Conservation (phyloP, 805 yeast species). For the Saccharomyces cerevisiae region DNA sequence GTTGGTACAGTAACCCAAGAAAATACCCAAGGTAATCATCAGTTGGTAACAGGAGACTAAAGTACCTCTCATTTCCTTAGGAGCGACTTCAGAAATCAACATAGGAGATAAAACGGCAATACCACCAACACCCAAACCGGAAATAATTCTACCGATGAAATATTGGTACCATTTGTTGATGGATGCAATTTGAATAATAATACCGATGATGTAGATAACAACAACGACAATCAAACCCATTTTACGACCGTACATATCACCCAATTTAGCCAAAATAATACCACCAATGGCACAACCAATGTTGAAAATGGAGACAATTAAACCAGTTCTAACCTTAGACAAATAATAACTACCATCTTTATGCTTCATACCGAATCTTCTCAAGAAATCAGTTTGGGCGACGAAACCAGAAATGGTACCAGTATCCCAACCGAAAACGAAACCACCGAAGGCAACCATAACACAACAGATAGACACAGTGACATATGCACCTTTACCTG, state of each 20-base stretch:
- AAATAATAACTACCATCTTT: conserved; percentile 32
- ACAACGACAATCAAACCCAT: conserved; percentile 52
- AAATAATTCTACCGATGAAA: conserved; percentile 57
- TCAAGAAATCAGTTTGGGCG: conserved; percentile 44
- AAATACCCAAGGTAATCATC: conserved; percentile 67
- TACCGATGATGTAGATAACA: conserved; percentile 59
- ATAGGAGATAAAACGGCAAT: conserved; percentile 70
- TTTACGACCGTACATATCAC: conserved; percentile 61
- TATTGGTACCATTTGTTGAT: conserved; percentile 57
- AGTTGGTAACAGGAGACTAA: conserved; percentile 67
- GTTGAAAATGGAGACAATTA: conserved; percentile 55
- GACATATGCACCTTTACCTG: conserved; percentile 26
- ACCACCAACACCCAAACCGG: conserved; percentile 75
- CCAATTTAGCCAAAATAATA: conserved; percentile 47
- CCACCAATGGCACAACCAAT: conserved; percentile 75
- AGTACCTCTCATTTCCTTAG: conserved; percentile 54
- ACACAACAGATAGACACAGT: conserved; percentile 35
- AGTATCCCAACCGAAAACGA: conserved; percentile 69
- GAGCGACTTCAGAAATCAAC: conserved; percentile 43
- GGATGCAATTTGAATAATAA: conserved; percentile 58
- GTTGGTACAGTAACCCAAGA: conserved; percentile 67
- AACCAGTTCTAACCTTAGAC: conserved; percentile 48
- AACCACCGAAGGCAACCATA: conserved; percentile 66
- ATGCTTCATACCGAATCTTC: conserved; percentile 43
- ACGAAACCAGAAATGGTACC: conserved; percentile 70